Evolutionary conservation across 2,329 filamentous ascomycete species (phyloP).

Genomic region (Aspergillus felis): DNA sequence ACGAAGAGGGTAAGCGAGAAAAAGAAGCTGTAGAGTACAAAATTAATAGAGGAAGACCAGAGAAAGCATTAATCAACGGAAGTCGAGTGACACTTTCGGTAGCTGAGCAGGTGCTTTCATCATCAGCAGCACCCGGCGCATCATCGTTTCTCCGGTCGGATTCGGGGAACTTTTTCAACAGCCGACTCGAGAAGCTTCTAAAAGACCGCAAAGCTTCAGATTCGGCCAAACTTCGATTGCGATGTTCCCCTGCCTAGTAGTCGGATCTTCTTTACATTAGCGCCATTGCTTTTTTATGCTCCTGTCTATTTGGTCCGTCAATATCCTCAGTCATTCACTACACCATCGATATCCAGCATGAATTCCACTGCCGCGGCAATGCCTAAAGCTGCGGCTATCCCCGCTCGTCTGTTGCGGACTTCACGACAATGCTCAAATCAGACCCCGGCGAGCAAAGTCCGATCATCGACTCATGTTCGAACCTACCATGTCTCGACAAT

Average conservation of each 20-base stretch:
- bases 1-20: neutral
- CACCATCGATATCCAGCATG: constrained; percentile 29
- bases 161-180: constrained; percentile 31
- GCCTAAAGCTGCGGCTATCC: constrained; percentile 41
- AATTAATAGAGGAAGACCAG: neutral
- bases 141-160: constrained; percentile 23
- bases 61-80: constrained; percentile 7
- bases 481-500: constrained; percentile 32
- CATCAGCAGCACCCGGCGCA: constrained; percentile 24
- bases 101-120: constrained; percentile 30
- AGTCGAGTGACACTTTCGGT: constrained; percentile 18
- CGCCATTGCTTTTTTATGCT: neutral
- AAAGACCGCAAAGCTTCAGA: constrained; percentile 11
- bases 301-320: neutral
- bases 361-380: constrained; percentile 37
- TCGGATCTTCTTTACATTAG: constrained; percentile 5
- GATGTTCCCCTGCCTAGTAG: constrained; percentile 4
- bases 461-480: constrained; percentile 32
- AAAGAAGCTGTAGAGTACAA: constrained; percentile 1
- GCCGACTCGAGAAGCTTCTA: constrained; percentile 33
- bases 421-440: constrained; percentile 38
- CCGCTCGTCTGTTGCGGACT: constrained; percentile 40
- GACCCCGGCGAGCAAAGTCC: constrained; percentile 23
- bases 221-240: constrained; percentile 11
- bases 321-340: constrained; percentile 5